phyloP scores from a whole-genome alignment of 83 land plant species.

The Isoetes engelmannii region DNA sequence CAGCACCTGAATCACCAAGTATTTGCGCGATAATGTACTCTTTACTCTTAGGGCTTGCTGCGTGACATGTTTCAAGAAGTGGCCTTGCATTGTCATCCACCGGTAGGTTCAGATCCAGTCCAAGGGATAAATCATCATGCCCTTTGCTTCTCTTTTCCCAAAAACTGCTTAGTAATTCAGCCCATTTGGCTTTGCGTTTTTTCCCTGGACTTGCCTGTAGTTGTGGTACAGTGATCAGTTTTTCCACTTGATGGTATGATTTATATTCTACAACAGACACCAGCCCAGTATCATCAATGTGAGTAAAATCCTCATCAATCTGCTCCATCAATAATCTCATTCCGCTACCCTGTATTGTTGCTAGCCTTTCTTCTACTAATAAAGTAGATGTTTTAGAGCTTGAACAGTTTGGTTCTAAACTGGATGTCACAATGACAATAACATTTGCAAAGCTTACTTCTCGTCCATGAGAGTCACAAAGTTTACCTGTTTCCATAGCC shows the following conservation, averaged over 20 bases:
- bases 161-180: no score
- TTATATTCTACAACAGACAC: background rate
- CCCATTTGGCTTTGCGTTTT: conserved; percentile 17
- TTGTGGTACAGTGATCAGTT: background rate
- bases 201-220: no score
- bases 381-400: background rate
- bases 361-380: background rate
- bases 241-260: background rate
- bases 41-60: no score
- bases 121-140: background rate
- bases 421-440: conserved; percentile 59
- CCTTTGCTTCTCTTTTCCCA: background rate
- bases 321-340: background rate
- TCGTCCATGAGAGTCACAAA: conserved; percentile 69
- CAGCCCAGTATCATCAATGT: background rate
- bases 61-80: no score
- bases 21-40: background rate
- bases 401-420: conserved; percentile 6
- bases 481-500: conserved; percentile 71
- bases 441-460: conserved; percentile 59
- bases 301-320: background rate
- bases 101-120: conserved; percentile 33
- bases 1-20: conserved; percentile 7
- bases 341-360: background rate
- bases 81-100: conserved; percentile 18